These are phyloP conservation scores for Aspergillus piperis DNA, from an alignment of 2,329 filamentous ascomycete genomes.

Conservation along the genomic window DNA sequence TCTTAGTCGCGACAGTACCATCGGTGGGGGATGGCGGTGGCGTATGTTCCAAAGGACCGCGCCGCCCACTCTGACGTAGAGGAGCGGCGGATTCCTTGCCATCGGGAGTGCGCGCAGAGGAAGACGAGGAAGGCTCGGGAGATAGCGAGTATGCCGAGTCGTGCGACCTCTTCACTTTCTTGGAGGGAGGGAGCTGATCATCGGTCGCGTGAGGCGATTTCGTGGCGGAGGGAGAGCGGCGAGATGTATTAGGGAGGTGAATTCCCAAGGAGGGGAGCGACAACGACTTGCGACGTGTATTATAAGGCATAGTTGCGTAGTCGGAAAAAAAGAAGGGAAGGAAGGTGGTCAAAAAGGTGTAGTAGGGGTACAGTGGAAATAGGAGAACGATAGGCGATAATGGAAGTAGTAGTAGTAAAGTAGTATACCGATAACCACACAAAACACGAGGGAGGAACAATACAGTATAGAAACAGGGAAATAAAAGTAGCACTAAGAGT, in stretches of 20 bases:
- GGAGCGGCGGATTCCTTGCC: conserved; percentile 30
- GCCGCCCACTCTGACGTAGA: conserved; percentile 37
- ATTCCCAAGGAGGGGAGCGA: conserved; percentile 92
- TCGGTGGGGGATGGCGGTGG: conserved; percentile 74
- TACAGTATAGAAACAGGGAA: conserved; percentile 12
- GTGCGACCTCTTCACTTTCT: conserved; percentile 80
- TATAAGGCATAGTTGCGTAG: conserved; percentile 73
- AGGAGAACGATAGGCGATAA: conserved; percentile 13
- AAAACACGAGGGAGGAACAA: conserved; percentile 13
- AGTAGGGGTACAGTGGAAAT: conserved; percentile 14
- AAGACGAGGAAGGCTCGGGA: conserved; percentile 36
- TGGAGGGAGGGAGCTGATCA: conserved; percentile 55
- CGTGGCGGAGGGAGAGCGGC: conserved; percentile 62
- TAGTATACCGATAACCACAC: conserved; percentile 15
- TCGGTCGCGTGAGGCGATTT: conserved; percentile 63
- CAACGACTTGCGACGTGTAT: conserved; percentile 93
- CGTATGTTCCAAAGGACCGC: conserved; percentile 67
- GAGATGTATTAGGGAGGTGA: conserved; percentile 66
- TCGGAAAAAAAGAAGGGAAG: conserved; percentile 1
- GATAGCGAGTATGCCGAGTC: conserved; percentile 46
- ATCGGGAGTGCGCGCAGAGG: conserved; percentile 30
- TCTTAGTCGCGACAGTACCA: conserved; percentile 52
- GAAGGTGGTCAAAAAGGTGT: conserved; percentile 1
- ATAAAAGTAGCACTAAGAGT: conserved; percentile 10
- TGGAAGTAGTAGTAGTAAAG: conserved; percentile 7